Conservation (phyloP, 257 asterid species). For the Fraxinus pennsylvanica region DNA sequence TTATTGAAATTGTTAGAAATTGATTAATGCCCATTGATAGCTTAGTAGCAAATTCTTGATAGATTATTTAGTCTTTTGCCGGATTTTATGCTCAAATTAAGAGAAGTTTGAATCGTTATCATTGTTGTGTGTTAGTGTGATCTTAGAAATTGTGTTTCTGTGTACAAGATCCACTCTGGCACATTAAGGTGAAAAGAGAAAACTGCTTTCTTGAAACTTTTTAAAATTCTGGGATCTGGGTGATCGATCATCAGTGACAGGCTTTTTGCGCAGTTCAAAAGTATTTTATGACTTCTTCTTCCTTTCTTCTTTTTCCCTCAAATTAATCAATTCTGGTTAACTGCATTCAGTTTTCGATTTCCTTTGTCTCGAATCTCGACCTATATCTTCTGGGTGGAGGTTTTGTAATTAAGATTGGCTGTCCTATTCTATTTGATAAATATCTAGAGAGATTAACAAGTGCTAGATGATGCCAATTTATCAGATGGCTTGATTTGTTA, state of each 20-base stretch:
- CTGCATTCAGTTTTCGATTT: not conserved
- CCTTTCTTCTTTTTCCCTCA: not conserved
- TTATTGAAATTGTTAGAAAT: not conserved
- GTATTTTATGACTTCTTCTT: not conserved
- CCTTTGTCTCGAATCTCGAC: not conserved
- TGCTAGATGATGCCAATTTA: not conserved
- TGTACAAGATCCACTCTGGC: not conserved
- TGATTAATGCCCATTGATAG: not conserved
- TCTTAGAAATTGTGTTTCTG: conserved; percentile 13
- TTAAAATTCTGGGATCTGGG: not conserved
- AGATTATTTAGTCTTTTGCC: not conserved
- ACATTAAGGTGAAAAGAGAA: not conserved
- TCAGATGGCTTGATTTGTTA: conserved; percentile 6
- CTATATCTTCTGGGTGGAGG: not conserved
- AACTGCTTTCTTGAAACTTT: not conserved
- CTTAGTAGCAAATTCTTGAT: not conserved
- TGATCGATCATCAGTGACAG: not conserved
- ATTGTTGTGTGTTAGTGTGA: not conserved
- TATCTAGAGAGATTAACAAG: not conserved
- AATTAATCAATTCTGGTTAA: not conserved
- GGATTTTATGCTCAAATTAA: conserved; percentile 16
- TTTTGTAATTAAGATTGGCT: not conserved
- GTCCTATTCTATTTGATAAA: not conserved
- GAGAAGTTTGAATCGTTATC: conserved; percentile 22
- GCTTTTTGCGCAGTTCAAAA: not conserved